phyloP scores from a whole-genome alignment of 2,329 filamentous ascomycete genomes.

The Fusarium brevicatenulatum region DNA sequence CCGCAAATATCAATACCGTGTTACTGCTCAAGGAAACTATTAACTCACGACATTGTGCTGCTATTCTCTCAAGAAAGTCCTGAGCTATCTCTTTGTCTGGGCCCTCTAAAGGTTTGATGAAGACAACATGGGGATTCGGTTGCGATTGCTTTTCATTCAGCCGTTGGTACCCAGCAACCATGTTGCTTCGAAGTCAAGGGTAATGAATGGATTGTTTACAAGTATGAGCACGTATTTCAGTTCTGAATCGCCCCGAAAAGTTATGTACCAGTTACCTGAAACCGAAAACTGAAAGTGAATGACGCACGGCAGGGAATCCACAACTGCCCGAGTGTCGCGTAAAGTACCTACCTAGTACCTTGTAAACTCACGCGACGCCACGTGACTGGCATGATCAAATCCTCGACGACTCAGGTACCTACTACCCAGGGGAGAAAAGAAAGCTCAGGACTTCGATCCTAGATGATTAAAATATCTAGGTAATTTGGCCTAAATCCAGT shows the following conservation, averaged over 20 bases:
- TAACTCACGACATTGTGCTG: constrained; percentile 76
- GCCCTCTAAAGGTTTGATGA: constrained; percentile 82
- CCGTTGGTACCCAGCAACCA: constrained; percentile 82
- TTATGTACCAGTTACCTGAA: neutral
- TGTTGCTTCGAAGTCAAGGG: constrained; percentile 47
- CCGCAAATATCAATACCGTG: neutral
- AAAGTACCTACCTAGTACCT: neutral
- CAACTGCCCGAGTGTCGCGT: constrained; percentile 12
- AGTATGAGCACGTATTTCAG: neutral
- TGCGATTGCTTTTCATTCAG: constrained; percentile 79
- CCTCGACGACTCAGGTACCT: neutral
- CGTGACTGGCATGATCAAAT: constrained; percentile 12
- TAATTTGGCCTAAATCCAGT: neutral
- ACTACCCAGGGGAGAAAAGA: neutral
- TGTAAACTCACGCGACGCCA: constrained; percentile 18
- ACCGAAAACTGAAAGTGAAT: constrained; percentile 5
- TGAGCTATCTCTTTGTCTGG: constrained; percentile 70
- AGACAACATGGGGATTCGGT: constrained; percentile 82
- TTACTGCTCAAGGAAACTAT: neutral
- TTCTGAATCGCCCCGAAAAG: neutral
- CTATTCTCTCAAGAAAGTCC: constrained; percentile 79
- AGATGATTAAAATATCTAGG: neutral
- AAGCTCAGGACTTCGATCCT: neutral
- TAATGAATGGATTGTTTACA: neutral
- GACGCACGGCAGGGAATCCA: constrained; percentile 3